A percentile compares a stretch with the other conserved stretches of the same genome.
phyloP scores from a whole-genome alignment of 306 rosid species.

The Gleditsia sinensis region DNA sequence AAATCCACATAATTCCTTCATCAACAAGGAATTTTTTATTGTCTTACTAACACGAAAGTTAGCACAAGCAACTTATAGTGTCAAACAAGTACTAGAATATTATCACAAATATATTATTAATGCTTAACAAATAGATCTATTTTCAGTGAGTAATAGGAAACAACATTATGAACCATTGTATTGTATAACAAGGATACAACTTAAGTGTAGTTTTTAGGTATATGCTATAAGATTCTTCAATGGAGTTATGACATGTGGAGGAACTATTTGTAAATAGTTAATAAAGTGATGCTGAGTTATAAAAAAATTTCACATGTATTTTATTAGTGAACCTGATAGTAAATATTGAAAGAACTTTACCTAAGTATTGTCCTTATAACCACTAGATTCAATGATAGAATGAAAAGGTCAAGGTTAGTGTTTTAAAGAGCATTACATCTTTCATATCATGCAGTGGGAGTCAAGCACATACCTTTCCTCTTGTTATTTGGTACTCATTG shows the following conservation, averaged over 20 bases:
- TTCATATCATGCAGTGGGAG: no score
- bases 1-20: conserved; percentile 5
- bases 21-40: background rate
- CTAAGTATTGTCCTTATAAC: conserved; percentile 23
- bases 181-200: no score
- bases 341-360: no score
- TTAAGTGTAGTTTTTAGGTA: no score
- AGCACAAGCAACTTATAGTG: background rate
- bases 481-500: conserved; percentile 75
- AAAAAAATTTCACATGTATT: no score
- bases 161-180: background rate
- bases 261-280: no score
- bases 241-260: no score
- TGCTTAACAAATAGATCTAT: conserved; percentile 14
- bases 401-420: conserved; percentile 9
- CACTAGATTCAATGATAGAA: background rate
- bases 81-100: conserved; percentile 7
- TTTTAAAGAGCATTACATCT: conserved; percentile 1
- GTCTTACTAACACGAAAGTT: background rate
- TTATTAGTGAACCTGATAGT: no score
- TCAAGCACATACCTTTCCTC: conserved; percentile 59
- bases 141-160: conserved; percentile 7
- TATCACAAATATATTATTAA: background rate
- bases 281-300: no score
- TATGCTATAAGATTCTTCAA: no score